A percentile compares a stretch with the other conserved stretches of the same genome.
phyloP scores from a whole-genome alignment of 306 rosid genomes.

The Castanea mollissima region DNA sequence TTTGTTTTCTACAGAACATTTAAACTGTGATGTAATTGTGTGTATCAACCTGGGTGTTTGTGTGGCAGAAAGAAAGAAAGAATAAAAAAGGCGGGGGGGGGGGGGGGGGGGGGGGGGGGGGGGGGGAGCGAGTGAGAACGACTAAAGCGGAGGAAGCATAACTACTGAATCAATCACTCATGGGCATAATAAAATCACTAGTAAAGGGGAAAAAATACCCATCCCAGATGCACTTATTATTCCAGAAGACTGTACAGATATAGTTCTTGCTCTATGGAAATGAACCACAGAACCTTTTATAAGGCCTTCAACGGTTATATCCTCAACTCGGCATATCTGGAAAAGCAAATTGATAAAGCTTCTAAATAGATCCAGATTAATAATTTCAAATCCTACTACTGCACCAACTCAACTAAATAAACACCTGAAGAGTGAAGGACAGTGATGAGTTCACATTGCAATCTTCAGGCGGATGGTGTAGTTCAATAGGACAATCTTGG shows the following conservation, averaged over 20 bases:
- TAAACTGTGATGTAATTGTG: background rate
- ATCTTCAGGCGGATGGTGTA: conserved; percentile 94
- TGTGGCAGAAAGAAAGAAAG: too few species aligned
- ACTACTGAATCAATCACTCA: background rate
- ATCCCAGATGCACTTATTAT: conserved; percentile 83
- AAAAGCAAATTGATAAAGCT: conserved; percentile 23
- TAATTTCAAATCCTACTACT: conserved; percentile 16
- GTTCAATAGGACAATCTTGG: conserved; percentile 71
- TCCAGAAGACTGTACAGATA: conserved; percentile 72
- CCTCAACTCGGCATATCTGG: conserved; percentile 98
- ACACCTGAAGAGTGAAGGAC: conserved; percentile 94
- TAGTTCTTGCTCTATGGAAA: conserved; percentile 95
- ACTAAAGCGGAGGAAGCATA: background rate
- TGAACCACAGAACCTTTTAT: conserved; percentile 94
- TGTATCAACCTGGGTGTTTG: background rate
- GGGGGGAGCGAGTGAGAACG: background rate
- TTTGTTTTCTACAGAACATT: background rate
- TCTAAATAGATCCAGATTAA: conserved; percentile 17
- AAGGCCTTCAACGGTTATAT: conserved; percentile 80
- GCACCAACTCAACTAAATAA: conserved; percentile 16
- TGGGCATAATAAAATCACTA: conserved; percentile 4
- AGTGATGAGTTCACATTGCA: conserved; percentile 95
- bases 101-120: background rate
- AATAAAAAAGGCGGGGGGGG: too few species aligned
- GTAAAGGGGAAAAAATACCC: conserved; percentile 53